phyloP scores from a whole-genome alignment of 1,284 basidiomycete genomes.

The Schizopora paradoxa region DNA sequence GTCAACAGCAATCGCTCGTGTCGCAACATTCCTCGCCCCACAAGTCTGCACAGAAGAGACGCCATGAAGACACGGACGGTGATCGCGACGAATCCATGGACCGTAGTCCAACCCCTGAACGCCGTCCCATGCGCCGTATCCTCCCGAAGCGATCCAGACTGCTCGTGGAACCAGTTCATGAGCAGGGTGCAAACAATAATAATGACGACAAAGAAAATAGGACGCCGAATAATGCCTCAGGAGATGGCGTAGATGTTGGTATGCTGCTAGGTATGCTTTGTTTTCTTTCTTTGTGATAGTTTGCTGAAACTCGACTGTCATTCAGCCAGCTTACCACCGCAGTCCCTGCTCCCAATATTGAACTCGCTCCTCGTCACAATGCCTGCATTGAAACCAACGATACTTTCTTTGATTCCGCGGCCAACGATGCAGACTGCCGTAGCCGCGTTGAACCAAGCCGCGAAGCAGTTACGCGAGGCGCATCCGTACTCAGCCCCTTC shows the following conservation, averaged over 20 bases:
- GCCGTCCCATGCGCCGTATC: slow-evolving; percentile 48
- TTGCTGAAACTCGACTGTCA: slow-evolving; percentile 12
- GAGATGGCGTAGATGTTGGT: slow-evolving; percentile 67
- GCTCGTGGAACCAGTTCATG: slow-evolving; percentile 29
- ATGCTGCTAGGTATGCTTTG: slow-evolving; percentile 60
- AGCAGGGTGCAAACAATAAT: slow-evolving; percentile 28
- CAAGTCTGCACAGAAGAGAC: slow-evolving; percentile 50
- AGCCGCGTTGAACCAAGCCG: slow-evolving; percentile 59
- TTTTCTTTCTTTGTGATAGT: slow-evolving; percentile 9
- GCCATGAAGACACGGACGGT: slow-evolving; percentile 57
- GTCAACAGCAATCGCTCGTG: slow-evolving; percentile 43
- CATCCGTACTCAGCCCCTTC: slow-evolving; percentile 64
- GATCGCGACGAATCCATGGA: slow-evolving; percentile 69
- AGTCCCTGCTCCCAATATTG: slow-evolving; percentile 67
- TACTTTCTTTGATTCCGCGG: slow-evolving; percentile 71
- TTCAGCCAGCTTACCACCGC: slow-evolving; percentile 64
- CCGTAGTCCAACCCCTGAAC: slow-evolving; percentile 73
- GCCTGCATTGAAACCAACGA: slow-evolving; percentile 59
- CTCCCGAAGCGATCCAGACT: slow-evolving; percentile 62
- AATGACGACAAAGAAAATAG: slow-evolving; percentile 42
- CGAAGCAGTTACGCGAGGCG: slow-evolving; percentile 68
- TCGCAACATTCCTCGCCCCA: slow-evolving; percentile 35
- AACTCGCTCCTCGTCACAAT: slow-evolving; percentile 58
- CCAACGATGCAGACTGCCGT: slow-evolving; percentile 69
- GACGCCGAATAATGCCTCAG: slow-evolving; percentile 33